These are phyloP conservation scores for Xylaria flabelliformis DNA, from an alignment of 495 filamentous ascomycete species.

Conservation along the genomic window DNA sequence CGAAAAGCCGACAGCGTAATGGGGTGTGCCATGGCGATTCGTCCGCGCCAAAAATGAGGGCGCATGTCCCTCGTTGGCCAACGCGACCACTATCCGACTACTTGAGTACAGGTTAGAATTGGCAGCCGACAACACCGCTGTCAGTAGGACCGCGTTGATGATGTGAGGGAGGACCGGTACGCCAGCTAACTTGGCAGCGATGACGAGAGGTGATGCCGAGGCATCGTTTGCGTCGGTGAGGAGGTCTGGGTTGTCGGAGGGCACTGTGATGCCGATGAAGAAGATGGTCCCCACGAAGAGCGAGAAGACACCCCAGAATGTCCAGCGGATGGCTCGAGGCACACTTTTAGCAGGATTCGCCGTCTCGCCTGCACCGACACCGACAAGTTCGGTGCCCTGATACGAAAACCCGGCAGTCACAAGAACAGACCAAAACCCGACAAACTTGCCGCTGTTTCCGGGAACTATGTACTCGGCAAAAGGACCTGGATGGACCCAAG, in stretches of 20 bases:
- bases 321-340: conserved; percentile 56
- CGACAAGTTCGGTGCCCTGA: conserved; percentile 66
- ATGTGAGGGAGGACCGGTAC: conserved; percentile 70
- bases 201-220: conserved; percentile 73
- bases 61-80: conserved; percentile 67
- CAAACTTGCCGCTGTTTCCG: conserved; percentile 52
- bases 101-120: conserved; percentile 67
- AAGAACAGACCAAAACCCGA: conserved; percentile 54
- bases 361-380: conserved; percentile 72
- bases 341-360: conserved; percentile 64
- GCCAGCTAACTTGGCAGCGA: conserved; percentile 69
- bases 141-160: conserved; percentile 74
- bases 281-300: conserved; percentile 73
- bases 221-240: conserved; percentile 54
- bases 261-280: conserved; percentile 71
- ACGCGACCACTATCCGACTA: conserved; percentile 67
- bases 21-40: conserved; percentile 51
- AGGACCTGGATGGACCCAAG: conserved; percentile 73
- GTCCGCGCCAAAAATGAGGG: conserved; percentile 54
- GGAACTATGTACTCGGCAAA: conserved; percentile 63
- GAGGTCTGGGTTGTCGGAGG: conserved; percentile 57
- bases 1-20: conserved; percentile 48
- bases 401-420: conserved; percentile 56
- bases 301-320: conserved; percentile 66
- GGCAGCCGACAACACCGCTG: conserved; percentile 61